Base-by-base conservation (phyloP, 768 basidiomycete genomes). In the Hygrophoropsis aurantiaca region DNA sequence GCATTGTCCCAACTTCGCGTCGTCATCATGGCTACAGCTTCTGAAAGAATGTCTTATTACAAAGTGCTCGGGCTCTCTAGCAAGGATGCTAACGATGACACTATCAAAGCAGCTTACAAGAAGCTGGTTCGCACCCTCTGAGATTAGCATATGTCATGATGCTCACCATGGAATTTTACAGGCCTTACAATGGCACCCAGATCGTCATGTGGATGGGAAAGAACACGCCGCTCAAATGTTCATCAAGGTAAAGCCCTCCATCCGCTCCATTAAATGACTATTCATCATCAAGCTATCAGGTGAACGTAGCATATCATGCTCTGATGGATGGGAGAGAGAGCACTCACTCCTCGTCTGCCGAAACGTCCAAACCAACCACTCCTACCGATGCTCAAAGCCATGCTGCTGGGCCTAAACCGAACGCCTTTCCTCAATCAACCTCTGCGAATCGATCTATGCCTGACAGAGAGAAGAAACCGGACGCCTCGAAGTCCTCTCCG, bases 111-210 rank as follows among this genome's bases (percentile, higher is more conserved):
- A 42, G 81, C 82, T 11, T 86, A 86, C 67, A 82, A 78, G 67
- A 77, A 72, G 61, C 69, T 80, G 68, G 84, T 84, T 67, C 56
- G 69, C 60, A 23, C 34, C 49, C 43, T 27, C 44, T 52, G 13
- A 30, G 27, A 47, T 50, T 47, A 45, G 58, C 64, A 44, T 51
- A 56, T 42, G 46, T 37, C 43, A 51, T 48, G 38, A 49, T 54
- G 65, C 46, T 57, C 49, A 56, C 40, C 40, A 35, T 53, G 56
- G 45, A 56, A 24, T 8, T 50, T 30, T 25, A 51, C 33, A 78
- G 83, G 82, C 81, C 53, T 66, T 85, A 46, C 74, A 73, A 57
- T 86, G 83, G 81, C 82, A 85, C 54, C 82, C 83, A 52, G 82
- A 85, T 65, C 81, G 81, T 50, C 80, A 82, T 62, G 55, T 62